Evolutionary conservation across 129 eudicot genomes (phyloP).

Genomic region (Ambrosia trifida): DNA sequence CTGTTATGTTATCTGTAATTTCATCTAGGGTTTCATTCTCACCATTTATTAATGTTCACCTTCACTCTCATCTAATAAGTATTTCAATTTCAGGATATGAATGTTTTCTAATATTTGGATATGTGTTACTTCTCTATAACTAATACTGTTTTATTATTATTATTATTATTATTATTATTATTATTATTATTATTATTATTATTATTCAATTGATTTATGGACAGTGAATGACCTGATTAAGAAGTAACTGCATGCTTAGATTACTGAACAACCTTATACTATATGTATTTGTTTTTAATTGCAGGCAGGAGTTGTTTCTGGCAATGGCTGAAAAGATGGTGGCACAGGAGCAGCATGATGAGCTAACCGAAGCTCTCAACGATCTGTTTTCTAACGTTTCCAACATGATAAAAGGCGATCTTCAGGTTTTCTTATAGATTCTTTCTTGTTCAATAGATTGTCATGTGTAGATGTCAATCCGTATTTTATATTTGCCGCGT

Average conservation of each 20-base stretch:
- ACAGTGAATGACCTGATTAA: too few relatives aligned
- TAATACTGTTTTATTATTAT: too few relatives aligned
- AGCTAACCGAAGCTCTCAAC: conserved; percentile 54
- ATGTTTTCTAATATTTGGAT: neutral
- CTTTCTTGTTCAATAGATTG: neutral
- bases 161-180: too few relatives aligned
- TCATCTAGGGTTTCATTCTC: neutral
- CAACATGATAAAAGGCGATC: conserved; percentile 73
- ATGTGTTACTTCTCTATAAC: neutral
- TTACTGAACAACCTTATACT: neutral
- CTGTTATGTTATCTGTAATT: neutral
- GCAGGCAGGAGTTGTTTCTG: neutral
- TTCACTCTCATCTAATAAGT: neutral
- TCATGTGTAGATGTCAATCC: neutral
- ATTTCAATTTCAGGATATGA: neutral
- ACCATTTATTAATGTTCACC: neutral
- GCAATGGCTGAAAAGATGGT: conserved; percentile 40
- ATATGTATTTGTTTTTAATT: too few relatives aligned
- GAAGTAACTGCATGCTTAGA: neutral
- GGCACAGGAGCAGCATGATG: conserved; percentile 39
- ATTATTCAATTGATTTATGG: too few relatives aligned
- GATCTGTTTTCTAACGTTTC: conserved; percentile 70
- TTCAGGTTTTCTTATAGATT: conserved; percentile 52
- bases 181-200: too few relatives aligned
- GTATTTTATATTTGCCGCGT: neutral